Base-by-base conservation (phyloP, 2,329 filamentous ascomycete genomes). In the Fusarium caatingaense region DNA sequence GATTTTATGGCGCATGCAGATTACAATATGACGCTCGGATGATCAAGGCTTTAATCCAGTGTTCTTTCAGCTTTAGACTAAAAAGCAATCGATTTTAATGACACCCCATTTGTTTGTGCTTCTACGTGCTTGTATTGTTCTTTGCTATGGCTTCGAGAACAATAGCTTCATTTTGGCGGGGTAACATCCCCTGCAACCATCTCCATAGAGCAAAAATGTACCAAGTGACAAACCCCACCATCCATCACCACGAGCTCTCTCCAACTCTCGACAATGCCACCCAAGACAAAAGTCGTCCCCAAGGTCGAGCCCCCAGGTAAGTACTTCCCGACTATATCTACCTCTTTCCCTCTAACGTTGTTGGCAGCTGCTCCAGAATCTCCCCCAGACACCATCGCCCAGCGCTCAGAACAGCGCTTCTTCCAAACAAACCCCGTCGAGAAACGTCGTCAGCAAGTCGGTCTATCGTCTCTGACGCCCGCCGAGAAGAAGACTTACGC, bases 371-470 rank as follows among this genome's bases (percentile, higher is more conserved):
- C 78, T 45, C 68, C 78, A 54, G 77, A 81, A 59, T 73, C 78
- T 32, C 65, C 78, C 8, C 80, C 82, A 12, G 78, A 80, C 67
- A 88, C 86, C 18, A 75, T 87, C 72, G 79, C 80, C 77, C 83
- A 87, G 65, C 83, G 82, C 54, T 82, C 82, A 68, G 77, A 79
- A 60, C 79, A 84, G 62, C 82, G 81, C 61, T 85, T 83, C 80
- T 82, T 83, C 78, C 79, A 81, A 61, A 85, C 84, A 56, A 86
- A 86, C 69, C 86, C 86, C 11, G 76, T 83, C 79, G 80, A 84
- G 60, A 78, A 81, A 60, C 77, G 80, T 32, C 78, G 83, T 69
- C 81, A 84, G 64, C 77, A 84, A 66, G 78, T 78, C 58, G 85
- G 84, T 48, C 76, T 85, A 66, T 74, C 81, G 40, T 80, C 78